Evolutionary conservation across 2,329 filamentous ascomycete genomes (phyloP).

Genomic region (Beauveria bassiana): DNA sequence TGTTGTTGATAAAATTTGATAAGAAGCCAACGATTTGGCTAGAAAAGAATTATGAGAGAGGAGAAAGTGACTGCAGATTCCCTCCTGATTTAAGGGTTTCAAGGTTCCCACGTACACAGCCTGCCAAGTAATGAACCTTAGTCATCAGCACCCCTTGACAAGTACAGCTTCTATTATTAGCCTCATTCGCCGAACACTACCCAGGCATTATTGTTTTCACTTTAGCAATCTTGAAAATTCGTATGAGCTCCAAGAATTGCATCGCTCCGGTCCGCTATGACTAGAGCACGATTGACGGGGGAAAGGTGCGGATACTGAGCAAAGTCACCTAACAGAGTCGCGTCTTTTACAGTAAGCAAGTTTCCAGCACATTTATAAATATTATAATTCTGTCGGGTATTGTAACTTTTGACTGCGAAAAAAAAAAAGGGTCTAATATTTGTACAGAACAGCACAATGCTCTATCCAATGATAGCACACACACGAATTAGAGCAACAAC

Average conservation of each 20-base stretch:
- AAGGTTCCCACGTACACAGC: not conserved
- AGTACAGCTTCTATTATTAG: too few species aligned
- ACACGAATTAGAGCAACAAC: not conserved
- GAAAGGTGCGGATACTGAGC: too few species aligned
- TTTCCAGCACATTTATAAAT: not conserved
- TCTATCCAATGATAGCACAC: not conserved
- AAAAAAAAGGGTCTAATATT: not conserved
- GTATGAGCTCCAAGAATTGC: too few species aligned
- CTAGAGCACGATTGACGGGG: too few species aligned
- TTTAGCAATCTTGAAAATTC: too few species aligned
- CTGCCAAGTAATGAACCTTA: not conserved
- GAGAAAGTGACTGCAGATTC: not conserved
- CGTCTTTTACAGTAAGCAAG: too few species aligned
- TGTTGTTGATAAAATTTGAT: not conserved
- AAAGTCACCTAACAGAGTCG: too few species aligned
- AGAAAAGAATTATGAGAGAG: not conserved
- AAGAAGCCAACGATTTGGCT: not conserved
- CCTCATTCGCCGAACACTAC: too few species aligned
- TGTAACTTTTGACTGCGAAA: not conserved
- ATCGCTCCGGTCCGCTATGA: too few species aligned
- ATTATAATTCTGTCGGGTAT: not conserved
- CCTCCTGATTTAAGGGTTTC: not conserved
- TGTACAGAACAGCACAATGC: not conserved
- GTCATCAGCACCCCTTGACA: not conserved
- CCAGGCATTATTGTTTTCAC: too few species aligned